Conservation (phyloP, 1,284 basidiomycete species). For the Rhodofomes roseus region DNA sequence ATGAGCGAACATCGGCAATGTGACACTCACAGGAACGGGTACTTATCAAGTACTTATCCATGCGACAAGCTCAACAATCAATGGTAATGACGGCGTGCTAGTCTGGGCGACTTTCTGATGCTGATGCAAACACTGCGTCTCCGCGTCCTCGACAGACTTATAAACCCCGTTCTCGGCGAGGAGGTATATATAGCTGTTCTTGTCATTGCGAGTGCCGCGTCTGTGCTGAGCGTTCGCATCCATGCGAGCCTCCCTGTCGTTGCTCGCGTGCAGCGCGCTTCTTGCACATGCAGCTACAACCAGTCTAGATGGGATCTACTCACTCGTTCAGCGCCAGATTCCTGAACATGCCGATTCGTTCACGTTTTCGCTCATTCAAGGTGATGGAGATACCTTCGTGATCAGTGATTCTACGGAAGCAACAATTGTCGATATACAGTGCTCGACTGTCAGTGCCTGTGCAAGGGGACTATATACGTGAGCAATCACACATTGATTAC, state of each 20-base stretch:
- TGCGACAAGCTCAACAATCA: too few relatives aligned
- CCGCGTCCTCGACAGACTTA: too few relatives aligned
- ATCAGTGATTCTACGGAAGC: conserved; percentile 20
- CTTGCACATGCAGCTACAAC: conserved; percentile 4
- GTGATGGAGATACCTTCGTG: conserved; percentile 22
- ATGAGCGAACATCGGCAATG: too few relatives aligned
- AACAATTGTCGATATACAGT: conserved; percentile 20
- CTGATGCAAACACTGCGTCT: neutral
- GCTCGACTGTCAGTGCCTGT: conserved; percentile 28
- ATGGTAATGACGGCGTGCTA: too few relatives aligned
- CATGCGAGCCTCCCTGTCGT: neutral
- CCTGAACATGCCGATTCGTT: conserved; percentile 25
- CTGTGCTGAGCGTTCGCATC: neutral
- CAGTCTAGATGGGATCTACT: conserved; percentile 22
- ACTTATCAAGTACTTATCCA: too few relatives aligned
- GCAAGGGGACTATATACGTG: conserved; percentile 28
- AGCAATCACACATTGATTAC: neutral
- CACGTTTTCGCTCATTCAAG: conserved; percentile 21
- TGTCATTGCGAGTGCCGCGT: neutral
- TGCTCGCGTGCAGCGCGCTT: neutral
- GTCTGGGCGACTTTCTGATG: neutral
- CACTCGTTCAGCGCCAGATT: conserved; percentile 25
- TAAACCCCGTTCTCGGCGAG: too few relatives aligned
- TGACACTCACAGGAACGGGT: too few relatives aligned
- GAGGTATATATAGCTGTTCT: neutral